Evolutionary conservation across 192 early-diverging fungal genomes (phyloP), one percentile per base, ranked within the genome.

Genomic region (Bifiguratus adelaidae): DNA sequence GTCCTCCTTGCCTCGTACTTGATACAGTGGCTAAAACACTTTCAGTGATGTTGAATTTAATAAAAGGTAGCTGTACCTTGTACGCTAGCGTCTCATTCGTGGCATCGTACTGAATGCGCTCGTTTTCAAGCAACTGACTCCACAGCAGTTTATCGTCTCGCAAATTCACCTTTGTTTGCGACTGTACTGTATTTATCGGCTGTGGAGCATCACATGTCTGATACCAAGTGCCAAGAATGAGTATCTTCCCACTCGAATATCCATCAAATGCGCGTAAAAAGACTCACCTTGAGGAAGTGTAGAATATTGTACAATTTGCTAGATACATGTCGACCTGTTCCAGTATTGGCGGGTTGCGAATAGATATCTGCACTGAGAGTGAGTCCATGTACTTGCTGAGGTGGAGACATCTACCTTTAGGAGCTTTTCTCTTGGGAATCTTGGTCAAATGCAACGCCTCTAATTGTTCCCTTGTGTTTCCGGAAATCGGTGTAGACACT

Each of bases 1-100:
- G 44, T 88, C 88, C 11, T 87, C 82, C 25, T 77, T 77, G 25
- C 65, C 70, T 40, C 72, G 71, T 43, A 89, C 79, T 24, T 82
- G 72, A 49, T 70, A 88, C 33, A 76, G 77, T 37, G 85, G 85
- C 68, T 71, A 56, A 3, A 32, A 47, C 7, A 19, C 2, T 4
- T 8, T 38, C 29, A 30, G 18, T 56, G 28, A 36, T 52, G 23
- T 0, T 3, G 7, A 11, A 6, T 13, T 3, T 37, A 22, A 8
- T 8, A 18, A 15, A 32, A 12, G 21, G 0, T 20, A 5, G 41
- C 42, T 7, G 25, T 60, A 70, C 77, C 61, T 81, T 82, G 60
- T 87, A 89, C 4, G 74, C 71, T 63, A 86, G 83, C 1, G 80
- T 81, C 4, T 71, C 48, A 13, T 67, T 65, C 2, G 58, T 22